Evolutionary conservation across 306 rosid species (phyloP).

Genomic region (Medicago ruthenica): DNA sequence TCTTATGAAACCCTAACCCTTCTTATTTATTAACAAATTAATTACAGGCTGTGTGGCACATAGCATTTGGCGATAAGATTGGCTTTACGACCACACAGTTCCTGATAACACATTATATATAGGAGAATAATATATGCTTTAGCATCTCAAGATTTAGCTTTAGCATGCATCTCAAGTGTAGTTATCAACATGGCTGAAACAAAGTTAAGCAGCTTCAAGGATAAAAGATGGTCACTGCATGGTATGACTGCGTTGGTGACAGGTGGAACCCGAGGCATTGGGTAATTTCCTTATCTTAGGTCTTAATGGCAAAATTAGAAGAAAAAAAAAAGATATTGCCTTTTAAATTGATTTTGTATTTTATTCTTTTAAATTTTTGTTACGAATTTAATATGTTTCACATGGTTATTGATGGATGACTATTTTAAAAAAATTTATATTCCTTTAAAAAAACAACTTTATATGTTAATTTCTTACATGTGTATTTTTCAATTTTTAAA

Average conservation of each 20-base stretch:
- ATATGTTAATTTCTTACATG: too few species aligned
- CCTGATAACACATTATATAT: too few species aligned
- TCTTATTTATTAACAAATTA: too few species aligned
- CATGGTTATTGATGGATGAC: too few species aligned
- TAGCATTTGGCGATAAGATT: not conserved
- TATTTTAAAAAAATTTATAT: too few species aligned
- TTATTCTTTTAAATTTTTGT: too few species aligned
- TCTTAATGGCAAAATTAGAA: not conserved
- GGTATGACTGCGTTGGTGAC: slow-evolving; percentile 55
- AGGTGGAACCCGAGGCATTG: slow-evolving; percentile 37
- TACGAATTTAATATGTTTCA: too few species aligned
- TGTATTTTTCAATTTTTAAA: not conserved
- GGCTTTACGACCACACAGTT: not conserved
- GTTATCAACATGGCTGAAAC: slow-evolving; percentile 34
- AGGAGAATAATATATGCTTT: not conserved
- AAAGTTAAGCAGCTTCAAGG: slow-evolving; percentile 23
- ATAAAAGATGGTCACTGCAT: slow-evolving; percentile 46
- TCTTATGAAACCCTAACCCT: too few species aligned
- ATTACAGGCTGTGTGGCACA: not conserved
- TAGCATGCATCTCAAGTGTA: not conserved
- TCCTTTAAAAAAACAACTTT: too few species aligned
- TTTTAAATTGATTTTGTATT: too few species aligned
- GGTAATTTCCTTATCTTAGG: not conserved
- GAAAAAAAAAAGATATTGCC: too few species aligned
- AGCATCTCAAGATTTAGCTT: too few species aligned